Percentiles rank a stretch among this genome's conserved stretches.
Conservation (phyloP, 2,329 filamentous ascomycete species). For the Biscogniauxia marginata region DNA sequence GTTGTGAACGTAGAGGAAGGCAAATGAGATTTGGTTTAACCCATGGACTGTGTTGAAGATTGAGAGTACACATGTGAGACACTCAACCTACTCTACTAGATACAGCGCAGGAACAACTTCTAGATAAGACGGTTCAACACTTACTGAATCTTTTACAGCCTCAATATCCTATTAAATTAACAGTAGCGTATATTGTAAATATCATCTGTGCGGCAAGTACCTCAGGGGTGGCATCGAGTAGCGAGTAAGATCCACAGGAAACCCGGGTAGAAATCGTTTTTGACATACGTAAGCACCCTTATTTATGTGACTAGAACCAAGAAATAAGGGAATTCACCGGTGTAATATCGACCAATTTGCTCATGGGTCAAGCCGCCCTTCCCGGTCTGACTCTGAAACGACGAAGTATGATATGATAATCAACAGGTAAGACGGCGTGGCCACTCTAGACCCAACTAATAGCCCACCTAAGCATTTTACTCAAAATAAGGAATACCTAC, state of each 20-base stretch:
- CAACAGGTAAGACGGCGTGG: not conserved
- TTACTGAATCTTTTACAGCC: too few species aligned
- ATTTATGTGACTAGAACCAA: too few species aligned
- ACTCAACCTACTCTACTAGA: not conserved
- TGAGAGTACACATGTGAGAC: not conserved
- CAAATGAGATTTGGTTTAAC: not conserved
- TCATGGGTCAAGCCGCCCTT: not conserved
- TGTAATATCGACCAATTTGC: not conserved
- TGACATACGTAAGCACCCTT: not conserved
- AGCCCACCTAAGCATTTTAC: not conserved
- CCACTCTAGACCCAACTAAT: not conserved
- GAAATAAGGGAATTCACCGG: too few species aligned
- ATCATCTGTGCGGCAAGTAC: not conserved
- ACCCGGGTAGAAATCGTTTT: too few species aligned
- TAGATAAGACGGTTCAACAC: too few species aligned
- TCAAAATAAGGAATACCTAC: not conserved
- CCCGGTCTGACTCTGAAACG: not conserved
- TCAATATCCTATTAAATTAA: not conserved
- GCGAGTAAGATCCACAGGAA: not conserved
- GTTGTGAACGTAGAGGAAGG: too few species aligned
- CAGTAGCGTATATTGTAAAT: too few species aligned
- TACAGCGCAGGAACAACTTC: not conserved
- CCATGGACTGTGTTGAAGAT: not conserved
- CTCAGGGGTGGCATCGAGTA: not conserved
- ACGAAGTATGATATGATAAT: not conserved